These are phyloP conservation scores for Breynia disticha DNA, from an alignment of 441 rosid genomes.

Conservation along the genomic window DNA sequence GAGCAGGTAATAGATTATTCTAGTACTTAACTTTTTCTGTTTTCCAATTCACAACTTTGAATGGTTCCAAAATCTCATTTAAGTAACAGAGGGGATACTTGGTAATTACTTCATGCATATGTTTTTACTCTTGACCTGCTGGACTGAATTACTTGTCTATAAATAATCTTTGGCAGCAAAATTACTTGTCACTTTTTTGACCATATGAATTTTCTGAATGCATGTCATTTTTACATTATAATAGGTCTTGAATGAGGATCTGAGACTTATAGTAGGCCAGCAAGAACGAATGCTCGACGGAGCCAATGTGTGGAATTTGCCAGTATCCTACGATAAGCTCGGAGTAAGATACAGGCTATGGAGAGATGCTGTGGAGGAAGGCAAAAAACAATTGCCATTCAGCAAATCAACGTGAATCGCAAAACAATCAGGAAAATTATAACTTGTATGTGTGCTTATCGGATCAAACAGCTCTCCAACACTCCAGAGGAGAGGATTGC, in stretches of 20 bases:
- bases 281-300: constrained; percentile 86
- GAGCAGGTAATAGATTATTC: constrained; percentile 50
- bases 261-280: constrained; percentile 73
- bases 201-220: neutral
- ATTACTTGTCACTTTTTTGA: neutral
- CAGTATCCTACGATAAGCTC: constrained; percentile 79
- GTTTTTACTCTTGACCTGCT: no score
- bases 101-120: no score
- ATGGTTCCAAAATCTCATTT: no score
- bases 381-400: constrained; percentile 59
- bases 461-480: neutral
- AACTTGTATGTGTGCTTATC: constrained; percentile 10
- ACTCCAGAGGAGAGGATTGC: constrained; percentile 10
- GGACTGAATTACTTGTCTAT: no score
- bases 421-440: constrained; percentile 10
- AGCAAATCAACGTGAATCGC: constrained; percentile 28
- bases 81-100: no score
- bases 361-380: constrained; percentile 70
- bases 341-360: constrained; percentile 88
- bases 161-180: neutral
- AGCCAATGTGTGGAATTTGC: constrained; percentile 79
- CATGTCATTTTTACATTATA: neutral
- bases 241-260: constrained; percentile 89
- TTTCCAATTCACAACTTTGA: neutral
- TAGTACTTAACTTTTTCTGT: neutral